Base-by-base conservation (phyloP, 179 eudicot species). In the Patellifolia procumbens region DNA sequence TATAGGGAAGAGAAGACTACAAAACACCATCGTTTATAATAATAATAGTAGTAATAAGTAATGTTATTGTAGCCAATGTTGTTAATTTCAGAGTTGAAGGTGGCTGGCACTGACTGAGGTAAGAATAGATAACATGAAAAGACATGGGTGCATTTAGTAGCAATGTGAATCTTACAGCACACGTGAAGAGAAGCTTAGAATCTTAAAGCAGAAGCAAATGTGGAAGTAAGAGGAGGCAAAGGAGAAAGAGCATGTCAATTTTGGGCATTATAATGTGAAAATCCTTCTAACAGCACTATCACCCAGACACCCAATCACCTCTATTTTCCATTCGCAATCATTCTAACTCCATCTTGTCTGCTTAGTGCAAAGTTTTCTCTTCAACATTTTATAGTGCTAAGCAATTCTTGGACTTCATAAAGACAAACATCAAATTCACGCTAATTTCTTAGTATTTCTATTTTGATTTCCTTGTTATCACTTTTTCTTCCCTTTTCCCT, bases 241-340 rank as follows among this genome's bases (percentile, higher is more conserved):
- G 42, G 28, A 19, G 42, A 46, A 28, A 28, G 31, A 37, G 31
- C 67, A 55, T 65, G 73, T 52, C 67, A 46, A 66, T 5, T 28
- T 22, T 22, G 49, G 51, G 37, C 43, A 65, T 73, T 65, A 78
- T 65, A 59, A 68, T 16, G 64, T n/a, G 35, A 11, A 59, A n/a
- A n/a, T n/a, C n/a, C n/a, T n/a, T 59, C 70, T 48, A 24, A 60
- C 28, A 73, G 46, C 64, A 59, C 55, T 26, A 59, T 45, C n/a
- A 29, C 0, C n/a, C 0, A 66, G 82, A 79, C 82, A 79, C 19
- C n/a, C 19, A 49, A 74, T 68, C 11, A 80, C 55, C 49, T 68
- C 31, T 19, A 60, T 52, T 66, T 75, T 72, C 78, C 48, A 70
- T 70, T 70, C 66, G 79, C 37, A 75, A 80, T 80, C 68, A 80